A percentile compares a stretch with the other conserved stretches of the same genome.
phyloP scores from a whole-genome alignment of 2,329 filamentous ascomycete genomes.

The Claviceps purpurea region DNA sequence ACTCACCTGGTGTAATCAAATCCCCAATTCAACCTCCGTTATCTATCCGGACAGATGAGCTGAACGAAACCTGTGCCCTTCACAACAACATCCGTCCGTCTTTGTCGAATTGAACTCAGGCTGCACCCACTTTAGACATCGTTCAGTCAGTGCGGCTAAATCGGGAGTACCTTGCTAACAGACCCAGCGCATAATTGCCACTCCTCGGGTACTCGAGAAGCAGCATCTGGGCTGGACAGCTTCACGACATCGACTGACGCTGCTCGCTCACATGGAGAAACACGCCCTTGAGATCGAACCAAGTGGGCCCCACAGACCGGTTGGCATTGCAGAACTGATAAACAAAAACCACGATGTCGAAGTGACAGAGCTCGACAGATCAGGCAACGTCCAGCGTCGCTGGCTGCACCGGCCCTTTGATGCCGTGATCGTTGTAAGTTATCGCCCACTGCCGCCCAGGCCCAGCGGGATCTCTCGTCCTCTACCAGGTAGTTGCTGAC shows the following conservation, averaged over 20 bases:
- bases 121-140: not conserved
- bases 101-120: not conserved
- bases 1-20: not conserved
- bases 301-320: not conserved
- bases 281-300: not conserved
- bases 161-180: not conserved
- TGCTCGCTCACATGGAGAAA: not conserved
- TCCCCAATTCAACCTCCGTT: not conserved
- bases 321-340: conserved; percentile 14
- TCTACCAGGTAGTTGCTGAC: not conserved
- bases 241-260: not conserved
- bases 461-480: not conserved
- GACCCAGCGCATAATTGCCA: not conserved
- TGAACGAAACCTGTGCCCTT: not conserved
- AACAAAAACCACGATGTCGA: conserved; percentile 15
- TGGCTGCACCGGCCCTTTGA: conserved; percentile 20
- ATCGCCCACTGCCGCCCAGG: not conserved
- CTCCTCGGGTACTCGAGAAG: not conserved
- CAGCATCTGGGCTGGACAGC: not conserved
- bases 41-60: not conserved
- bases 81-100: not conserved
- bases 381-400: conserved; percentile 20
- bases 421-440: conserved; percentile 15
- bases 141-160: not conserved
- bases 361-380: conserved; percentile 24